Evolutionary conservation across 2,329 filamentous ascomycete genomes (phyloP), one percentile per base, ranked within the genome.

Genomic region (Diaporthe ampelina): DNA sequence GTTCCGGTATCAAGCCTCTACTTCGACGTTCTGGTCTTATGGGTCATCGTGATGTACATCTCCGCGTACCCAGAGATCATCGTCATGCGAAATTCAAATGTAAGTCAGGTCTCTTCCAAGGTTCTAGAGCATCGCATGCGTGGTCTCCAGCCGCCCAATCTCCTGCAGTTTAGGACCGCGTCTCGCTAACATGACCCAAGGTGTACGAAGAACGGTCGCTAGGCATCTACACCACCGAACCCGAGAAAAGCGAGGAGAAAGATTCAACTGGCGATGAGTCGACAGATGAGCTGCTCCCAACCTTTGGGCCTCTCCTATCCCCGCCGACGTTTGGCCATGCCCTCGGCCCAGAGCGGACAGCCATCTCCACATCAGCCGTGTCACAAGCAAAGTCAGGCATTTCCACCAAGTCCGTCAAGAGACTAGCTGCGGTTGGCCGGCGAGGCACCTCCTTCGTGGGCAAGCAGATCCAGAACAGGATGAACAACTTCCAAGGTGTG

Each of bases 121-220:
- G 29, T 3, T 19, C 19, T 21, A 40, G 11, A 40, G 11, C 11
- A 40, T 40, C 37, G 37, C 37, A 40, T 40, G 9, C 35, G 19
- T 35, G 29, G 29, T 58, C 21, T 37, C 37, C 4, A 11, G n/a
- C 35, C 52, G 26, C 19, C 0, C 8, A 50, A 50, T 11, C 21
- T 7, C 19, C 63, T 48, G 7, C 19, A 26, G 8, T 5, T 29
- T 2, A 15, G 24, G 4, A 15, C 15, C 24, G 21, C 21, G 19
- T 15, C 54, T 32, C 8, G 11, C 45, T 61, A 48, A 72, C 29
- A 21, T 52, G 7, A 40, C 40, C 13, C 17, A 9, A 75, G 74
- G 87, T 89, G 32, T 91, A 91, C 77, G 89, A 91, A 81, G 88
- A 91, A 76, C 83, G 87, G 4, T 87, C 85, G 1, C 81, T 90